phyloP scores from a whole-genome alignment of 768 basidiomycete genomes.

The Chalciporus chontae region DNA sequence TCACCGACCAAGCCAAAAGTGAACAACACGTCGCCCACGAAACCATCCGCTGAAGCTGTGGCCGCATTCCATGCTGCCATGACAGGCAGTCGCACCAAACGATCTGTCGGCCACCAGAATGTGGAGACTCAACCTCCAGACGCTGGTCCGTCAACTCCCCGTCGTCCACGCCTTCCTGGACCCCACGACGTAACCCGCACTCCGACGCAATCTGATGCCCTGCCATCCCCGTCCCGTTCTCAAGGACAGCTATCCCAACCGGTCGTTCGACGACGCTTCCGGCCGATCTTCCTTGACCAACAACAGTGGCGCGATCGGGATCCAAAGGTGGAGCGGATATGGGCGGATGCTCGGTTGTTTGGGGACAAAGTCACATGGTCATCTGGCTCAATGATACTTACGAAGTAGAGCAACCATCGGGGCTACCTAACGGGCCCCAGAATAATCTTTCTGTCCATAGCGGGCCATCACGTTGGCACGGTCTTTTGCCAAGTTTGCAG shows the following conservation, averaged over 20 bases:
- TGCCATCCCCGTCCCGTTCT: constrained; percentile 19
- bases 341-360: constrained; percentile 17
- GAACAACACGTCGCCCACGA: constrained; percentile 11
- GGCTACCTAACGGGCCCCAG: not conserved
- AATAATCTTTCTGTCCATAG: too few species aligned
- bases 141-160: constrained; percentile 25
- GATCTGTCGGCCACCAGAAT: not conserved
- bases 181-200: not conserved
- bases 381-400: constrained; percentile 12
- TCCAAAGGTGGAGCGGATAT: constrained; percentile 31
- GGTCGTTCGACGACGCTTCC: constrained; percentile 37
- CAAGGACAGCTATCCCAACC: constrained; percentile 12
- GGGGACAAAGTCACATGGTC: constrained; percentile 11
- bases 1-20: constrained; percentile 12
- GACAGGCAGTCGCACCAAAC: constrained; percentile 7
- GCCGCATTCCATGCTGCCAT: constrained; percentile 21
- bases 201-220: constrained; percentile 18
- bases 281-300: constrained; percentile 48
- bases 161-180: constrained; percentile 13
- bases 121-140: not conserved
- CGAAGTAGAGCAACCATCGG: not conserved
- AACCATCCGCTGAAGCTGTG: not conserved
- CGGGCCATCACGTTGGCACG: too few species aligned
- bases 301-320: constrained; percentile 45
- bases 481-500: too few species aligned